Evolutionary conservation across 2,329 filamentous ascomycete genomes (phyloP), one percentile per base, ranked within the genome.

Genomic region (Botryotinia narcissicola): DNA sequence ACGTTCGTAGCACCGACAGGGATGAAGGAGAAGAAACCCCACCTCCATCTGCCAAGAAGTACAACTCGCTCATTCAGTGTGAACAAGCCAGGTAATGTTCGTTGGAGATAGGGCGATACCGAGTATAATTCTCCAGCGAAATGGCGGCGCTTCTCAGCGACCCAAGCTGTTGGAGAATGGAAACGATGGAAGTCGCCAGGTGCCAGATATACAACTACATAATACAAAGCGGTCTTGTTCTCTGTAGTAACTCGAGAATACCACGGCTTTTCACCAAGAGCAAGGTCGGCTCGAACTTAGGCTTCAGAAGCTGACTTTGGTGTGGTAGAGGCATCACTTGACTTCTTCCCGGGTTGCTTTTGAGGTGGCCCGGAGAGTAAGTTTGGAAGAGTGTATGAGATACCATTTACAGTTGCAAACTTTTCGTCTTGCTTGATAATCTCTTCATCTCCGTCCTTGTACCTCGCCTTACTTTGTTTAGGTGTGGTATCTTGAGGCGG

Each of bases 141-240:
- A 84, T 99, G 96, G n/a, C 96, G 93, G 61, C 97, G 91, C 77
- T 91, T 91, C 83, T 98, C 93, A 48, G 96, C 96, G 25, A 99
- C 94, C 96, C 96, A 99, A 78, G 93, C 92, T 2, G 94, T 91
- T 0, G 96, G 96, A 1, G 93, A 97, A 85, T 99, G 97, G 86
- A 98, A 99, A 76, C 95, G 93, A 84, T 99, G 96, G 84, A 99
- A 99, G 84, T 99, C 97, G 68, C 96, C 96, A 0, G 96, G 96
- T 0, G 97, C 96, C 61, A 99, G 90, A 84, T 99, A 99, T 80
- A 99, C 90, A 76, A 99, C 97, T 75, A 87, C 93, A 83, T 98
- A 99, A 85, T 97, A 97, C 12, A 99, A 88, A 16, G 91, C 89
- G 8, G 91, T 93, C 82, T 84, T 87, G 82, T 88, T 88, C 71